Percentiles rank a stretch among this genome's conserved stretches.
These are phyloP conservation scores for Linderniella brevidens DNA, from an alignment of 257 asterid genomes.

Conservation along the genomic window DNA sequence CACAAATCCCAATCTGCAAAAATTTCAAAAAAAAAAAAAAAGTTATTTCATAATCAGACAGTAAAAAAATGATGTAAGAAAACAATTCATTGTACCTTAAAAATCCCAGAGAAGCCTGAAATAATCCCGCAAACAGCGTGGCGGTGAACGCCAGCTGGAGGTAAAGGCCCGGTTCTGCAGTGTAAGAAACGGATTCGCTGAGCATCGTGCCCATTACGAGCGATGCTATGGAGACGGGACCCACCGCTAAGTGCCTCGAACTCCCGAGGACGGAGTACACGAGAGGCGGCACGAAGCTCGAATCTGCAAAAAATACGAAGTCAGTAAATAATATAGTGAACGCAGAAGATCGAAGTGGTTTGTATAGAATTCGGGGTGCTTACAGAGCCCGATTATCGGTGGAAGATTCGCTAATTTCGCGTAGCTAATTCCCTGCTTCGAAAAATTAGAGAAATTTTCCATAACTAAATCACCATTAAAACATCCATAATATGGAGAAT, in stretches of 20 bases:
- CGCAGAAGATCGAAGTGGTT: not conserved
- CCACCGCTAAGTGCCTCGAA: conserved; percentile 78
- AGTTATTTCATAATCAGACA: too few relatives aligned
- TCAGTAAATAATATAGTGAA: not conserved
- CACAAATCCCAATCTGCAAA: conserved; percentile 67
- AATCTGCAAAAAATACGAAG: conserved; percentile 17
- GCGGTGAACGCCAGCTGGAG: conserved; percentile 79
- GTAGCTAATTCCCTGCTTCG: conserved; percentile 60
- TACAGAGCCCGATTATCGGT: conserved; percentile 81
- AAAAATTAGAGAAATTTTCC: not conserved
- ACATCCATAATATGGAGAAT: too few relatives aligned
- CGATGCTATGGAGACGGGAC: conserved; percentile 87
- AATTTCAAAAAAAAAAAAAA: not conserved
- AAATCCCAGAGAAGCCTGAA: conserved; percentile 71
- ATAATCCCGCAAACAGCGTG: conserved; percentile 79
- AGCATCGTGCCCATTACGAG: conserved; percentile 59
- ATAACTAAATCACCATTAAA: too few relatives aligned
- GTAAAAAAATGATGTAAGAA: too few relatives aligned
- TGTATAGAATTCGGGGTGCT: conserved; percentile 11
- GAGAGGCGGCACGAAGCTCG: conserved; percentile 86
- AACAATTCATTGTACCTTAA: conserved; percentile 26
- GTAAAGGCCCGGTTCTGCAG: conserved; percentile 26
- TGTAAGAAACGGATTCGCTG: conserved; percentile 46
- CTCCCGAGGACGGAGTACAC: conserved; percentile 84
- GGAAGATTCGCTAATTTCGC: conserved; percentile 69